A percentile compares a stretch with the other conserved stretches of the same genome.
These are phyloP conservation scores for Metschnikowia similis DNA, from an alignment of 805 yeast genomes.

Conservation along the genomic window DNA sequence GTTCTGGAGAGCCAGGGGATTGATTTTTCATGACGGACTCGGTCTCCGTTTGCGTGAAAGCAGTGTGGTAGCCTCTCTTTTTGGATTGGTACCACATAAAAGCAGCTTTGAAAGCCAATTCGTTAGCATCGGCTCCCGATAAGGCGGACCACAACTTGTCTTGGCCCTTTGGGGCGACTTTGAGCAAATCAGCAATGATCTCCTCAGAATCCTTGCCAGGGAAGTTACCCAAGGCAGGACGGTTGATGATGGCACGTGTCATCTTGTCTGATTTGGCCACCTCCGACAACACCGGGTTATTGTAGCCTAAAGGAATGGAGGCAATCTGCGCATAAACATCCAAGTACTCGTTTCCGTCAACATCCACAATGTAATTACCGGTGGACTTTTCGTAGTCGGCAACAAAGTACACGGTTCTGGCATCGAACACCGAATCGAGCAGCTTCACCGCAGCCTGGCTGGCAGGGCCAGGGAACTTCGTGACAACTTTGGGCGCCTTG, in stretches of 20 bases:
- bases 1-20: slow-evolving; percentile 85
- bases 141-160: slow-evolving; percentile 72
- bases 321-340: slow-evolving; percentile 84
- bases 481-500: slow-evolving; percentile 54
- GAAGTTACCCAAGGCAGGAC: slow-evolving; percentile 71
- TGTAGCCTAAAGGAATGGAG: slow-evolving; percentile 81
- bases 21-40: slow-evolving; percentile 70
- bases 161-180: slow-evolving; percentile 77
- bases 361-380: slow-evolving; percentile 80
- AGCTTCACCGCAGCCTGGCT: slow-evolving; percentile 49
- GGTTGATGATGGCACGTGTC: slow-evolving; percentile 69
- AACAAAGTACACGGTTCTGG: slow-evolving; percentile 68
- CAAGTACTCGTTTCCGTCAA: slow-evolving; percentile 69
- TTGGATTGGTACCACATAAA: slow-evolving; percentile 72
- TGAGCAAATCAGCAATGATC: slow-evolving; percentile 44
- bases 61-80: slow-evolving; percentile 59
- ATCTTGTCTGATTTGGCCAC: slow-evolving; percentile 67
- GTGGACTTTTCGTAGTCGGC: slow-evolving; percentile 70
- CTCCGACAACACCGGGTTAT: slow-evolving; percentile 70
- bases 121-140: slow-evolving; percentile 87
- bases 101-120: slow-evolving; percentile 84
- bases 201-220: slow-evolving; percentile 59
- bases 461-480: slow-evolving; percentile 77
- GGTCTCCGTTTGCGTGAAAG: slow-evolving; percentile 67
- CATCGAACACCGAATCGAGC: slow-evolving; percentile 62